Evolutionary conservation across 345 rosid genomes (phyloP).

Genomic region (Ricinus communis): DNA sequence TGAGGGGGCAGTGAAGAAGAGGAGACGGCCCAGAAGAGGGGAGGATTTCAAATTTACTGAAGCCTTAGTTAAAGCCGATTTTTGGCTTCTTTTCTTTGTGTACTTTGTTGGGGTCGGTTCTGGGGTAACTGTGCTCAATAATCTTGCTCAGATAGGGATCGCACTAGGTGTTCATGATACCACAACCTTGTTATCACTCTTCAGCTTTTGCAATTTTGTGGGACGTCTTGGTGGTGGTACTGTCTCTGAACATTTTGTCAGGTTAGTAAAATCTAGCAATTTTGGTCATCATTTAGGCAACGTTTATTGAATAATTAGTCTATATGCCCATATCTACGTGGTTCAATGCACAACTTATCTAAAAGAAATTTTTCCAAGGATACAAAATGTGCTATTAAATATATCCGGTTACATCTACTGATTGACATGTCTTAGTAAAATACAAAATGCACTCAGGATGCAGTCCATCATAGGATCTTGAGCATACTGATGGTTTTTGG

Average conservation of each 20-base stretch:
- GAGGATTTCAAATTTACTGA: constrained; percentile 63
- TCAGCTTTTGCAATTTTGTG: constrained; percentile 67
- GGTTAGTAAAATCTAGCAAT: constrained; percentile 31
- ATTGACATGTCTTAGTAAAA: background rate
- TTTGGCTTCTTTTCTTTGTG: constrained; percentile 71
- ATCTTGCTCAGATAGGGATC: constrained; percentile 71
- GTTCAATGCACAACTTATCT: background rate
- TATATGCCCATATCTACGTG: background rate
- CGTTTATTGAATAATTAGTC: background rate
- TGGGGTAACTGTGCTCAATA: constrained; percentile 67
- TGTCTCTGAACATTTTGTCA: constrained; percentile 65
- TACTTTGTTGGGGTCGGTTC: constrained; percentile 71
- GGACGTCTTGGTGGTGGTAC: constrained; percentile 68
- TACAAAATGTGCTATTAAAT: no score
- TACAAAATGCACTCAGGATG: background rate
- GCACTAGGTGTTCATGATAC: constrained; percentile 55
- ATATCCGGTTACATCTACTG: no score
- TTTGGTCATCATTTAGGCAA: background rate
- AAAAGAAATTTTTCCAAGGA: background rate
- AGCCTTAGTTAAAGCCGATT: constrained; percentile 71
- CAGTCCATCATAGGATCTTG: background rate
- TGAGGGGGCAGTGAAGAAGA: constrained; percentile 70
- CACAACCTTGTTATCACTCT: constrained; percentile 55
- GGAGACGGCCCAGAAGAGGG: constrained; percentile 64
- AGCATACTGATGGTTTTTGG: background rate